Evolutionary conservation across 2,329 filamentous ascomycete species (phyloP), one percentile per base, ranked within the genome.

Genomic region (Didymella segeticola): DNA sequence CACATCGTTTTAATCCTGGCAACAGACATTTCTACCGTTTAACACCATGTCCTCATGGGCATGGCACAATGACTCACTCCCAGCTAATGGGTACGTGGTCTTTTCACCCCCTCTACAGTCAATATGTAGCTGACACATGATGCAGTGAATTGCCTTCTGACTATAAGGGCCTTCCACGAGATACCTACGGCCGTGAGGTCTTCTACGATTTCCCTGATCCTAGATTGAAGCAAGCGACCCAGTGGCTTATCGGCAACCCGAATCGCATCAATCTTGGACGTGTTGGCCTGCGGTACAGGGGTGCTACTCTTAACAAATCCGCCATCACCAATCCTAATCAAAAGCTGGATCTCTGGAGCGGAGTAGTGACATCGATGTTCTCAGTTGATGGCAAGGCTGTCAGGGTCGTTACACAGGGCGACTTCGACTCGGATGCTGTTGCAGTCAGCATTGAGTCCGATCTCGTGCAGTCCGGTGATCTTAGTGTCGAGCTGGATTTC

Each of bases 191-290:
- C n/a, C 61, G 71, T 8, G 62, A 77, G 11, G 72, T 78, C 1
- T 77, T 74, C 38, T 78, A 78, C 53, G 69, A 74, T 11, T 68
- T 76, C 41, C 73, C 72, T 1, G 78, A 78, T 52, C 72, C 75
- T 1, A 71, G 70, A 2, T 62, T 78, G 17, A 60, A 63, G 23
- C 63, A 70, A 20, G 77, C 76, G 10, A 80, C 79, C 1, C 78
- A 83, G 42, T 84, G 81, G 82, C 62, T 83, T 0, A 81, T 81
- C 20, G 70, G 74, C 39, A 83, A 83, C 51, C 81, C 81, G 0
- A 80, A 83, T 57, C 73, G 81, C 7, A 61, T 82, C 11, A 83
- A 82, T 38, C 57, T 83, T 2, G 81, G 73, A 0, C 76, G 72
- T 0, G 75, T 83, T 19, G 80, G 81, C 1, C 69, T 83, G 19